Evolutionary conservation across 768 basidiomycete species (phyloP).

Genomic region (Calvatia gigantea): DNA sequence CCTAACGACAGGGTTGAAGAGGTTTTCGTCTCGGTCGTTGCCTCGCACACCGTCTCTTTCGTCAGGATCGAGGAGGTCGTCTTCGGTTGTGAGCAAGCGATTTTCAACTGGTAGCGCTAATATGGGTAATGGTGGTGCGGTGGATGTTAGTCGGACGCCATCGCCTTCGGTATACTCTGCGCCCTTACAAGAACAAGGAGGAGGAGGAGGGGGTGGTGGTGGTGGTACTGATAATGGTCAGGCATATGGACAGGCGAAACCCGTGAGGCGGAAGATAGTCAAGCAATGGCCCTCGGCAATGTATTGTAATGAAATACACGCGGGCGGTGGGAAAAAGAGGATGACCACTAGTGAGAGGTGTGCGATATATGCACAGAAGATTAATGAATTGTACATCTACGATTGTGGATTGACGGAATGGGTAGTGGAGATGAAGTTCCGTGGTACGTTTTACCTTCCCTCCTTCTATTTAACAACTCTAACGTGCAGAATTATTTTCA

Average conservation of each 20-base stretch:
- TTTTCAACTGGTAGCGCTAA: conserved; percentile 23
- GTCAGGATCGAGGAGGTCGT: conserved; percentile 32
- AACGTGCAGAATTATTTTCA: conserved; percentile 9
- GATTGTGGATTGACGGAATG: conserved; percentile 81
- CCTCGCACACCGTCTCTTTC: conserved; percentile 67
- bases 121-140: not conserved
- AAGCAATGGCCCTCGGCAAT: conserved; percentile 59
- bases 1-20: conserved; percentile 41
- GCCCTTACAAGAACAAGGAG: conserved; percentile 9
- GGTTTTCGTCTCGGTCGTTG: conserved; percentile 45
- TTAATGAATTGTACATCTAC: conserved; percentile 73
- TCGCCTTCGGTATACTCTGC: conserved; percentile 29
- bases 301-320: conserved; percentile 59
- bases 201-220: not conserved
- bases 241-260: not conserved
- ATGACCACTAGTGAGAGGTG: conserved; percentile 53
- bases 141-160: conserved; percentile 24
- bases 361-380: conserved; percentile 71
- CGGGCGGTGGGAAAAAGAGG: conserved; percentile 1
- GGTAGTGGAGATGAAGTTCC: conserved; percentile 52
- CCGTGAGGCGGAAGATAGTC: conserved; percentile 24
- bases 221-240: conserved; percentile 14
- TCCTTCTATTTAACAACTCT: conserved; percentile 2
- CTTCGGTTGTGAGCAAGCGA: conserved; percentile 28
- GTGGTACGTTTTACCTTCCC: conserved; percentile 40